Conservation (phyloP, 768 basidiomycete species). For the Leccinum uliginosum region DNA sequence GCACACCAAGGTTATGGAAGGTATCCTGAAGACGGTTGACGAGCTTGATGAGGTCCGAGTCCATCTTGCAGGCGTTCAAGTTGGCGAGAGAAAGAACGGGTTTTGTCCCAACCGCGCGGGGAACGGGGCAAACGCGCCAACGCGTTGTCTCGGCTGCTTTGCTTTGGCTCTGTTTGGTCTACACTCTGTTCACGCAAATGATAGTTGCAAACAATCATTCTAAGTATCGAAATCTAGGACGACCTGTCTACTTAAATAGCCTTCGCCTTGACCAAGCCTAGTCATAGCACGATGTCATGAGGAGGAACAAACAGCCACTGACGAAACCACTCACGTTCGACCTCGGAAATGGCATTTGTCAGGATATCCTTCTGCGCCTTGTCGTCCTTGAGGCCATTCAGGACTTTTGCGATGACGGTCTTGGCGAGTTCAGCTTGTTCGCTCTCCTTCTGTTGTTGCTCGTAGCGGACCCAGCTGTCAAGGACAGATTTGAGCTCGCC, state of each 20-base stretch:
- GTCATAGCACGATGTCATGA: conserved; percentile 1
- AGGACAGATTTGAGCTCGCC: conserved; percentile 90
- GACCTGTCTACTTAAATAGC: conserved; percentile 57
- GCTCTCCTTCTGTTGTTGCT: conserved; percentile 94
- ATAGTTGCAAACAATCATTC: conserved; percentile 5
- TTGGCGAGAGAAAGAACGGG: conserved; percentile 1
- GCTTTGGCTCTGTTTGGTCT: conserved; percentile 27
- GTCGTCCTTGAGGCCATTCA: conserved; percentile 78
- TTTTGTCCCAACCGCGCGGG: conserved; percentile 15
- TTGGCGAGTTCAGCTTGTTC: conserved; percentile 92
- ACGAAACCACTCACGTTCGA: conserved; percentile 76
- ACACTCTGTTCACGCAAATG: neutral
- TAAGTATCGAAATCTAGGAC: conserved; percentile 25
- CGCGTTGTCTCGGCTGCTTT: conserved; percentile 31
- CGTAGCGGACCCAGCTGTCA: conserved; percentile 97
- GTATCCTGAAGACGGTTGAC: conserved; percentile 96
- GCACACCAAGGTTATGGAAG: conserved; percentile 80
- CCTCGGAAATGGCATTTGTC: conserved; percentile 71
- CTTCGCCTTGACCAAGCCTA: conserved; percentile 90
- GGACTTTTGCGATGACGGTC: conserved; percentile 84
- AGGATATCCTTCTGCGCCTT: conserved; percentile 87
- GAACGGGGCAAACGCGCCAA: conserved; percentile 12
- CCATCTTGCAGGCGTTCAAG: conserved; percentile 51
- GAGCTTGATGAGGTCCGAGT: conserved; percentile 88
- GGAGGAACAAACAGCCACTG: neutral